Evolutionary conservation across 2,329 filamentous ascomycete genomes (phyloP).

Genomic region (Cladosporium halotolerans): DNA sequence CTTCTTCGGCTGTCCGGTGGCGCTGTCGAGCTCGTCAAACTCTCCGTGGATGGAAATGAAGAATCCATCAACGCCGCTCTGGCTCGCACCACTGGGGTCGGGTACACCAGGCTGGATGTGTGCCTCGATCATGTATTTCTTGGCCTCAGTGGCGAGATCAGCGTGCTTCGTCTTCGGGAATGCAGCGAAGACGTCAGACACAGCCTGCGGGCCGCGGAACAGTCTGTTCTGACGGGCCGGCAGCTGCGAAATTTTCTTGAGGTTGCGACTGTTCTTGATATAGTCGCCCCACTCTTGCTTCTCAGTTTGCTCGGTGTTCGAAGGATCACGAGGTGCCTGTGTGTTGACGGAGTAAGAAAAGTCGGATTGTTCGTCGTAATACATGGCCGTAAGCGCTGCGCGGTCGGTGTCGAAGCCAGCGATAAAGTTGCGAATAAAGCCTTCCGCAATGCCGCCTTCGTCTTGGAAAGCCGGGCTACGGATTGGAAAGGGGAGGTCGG

Average conservation of each 20-base stretch:
- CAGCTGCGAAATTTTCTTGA: slow-evolving; percentile 60
- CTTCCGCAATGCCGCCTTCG: slow-evolving; percentile 65
- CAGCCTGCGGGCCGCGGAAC: slow-evolving; percentile 58
- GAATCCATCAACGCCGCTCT: slow-evolving; percentile 67
- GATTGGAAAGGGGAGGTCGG: slow-evolving; percentile 55
- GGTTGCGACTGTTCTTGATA: slow-evolving; percentile 70
- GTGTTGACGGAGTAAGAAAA: slow-evolving; percentile 73
- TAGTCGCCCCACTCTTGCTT: slow-evolving; percentile 65
- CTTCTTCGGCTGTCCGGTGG: slow-evolving; percentile 50
- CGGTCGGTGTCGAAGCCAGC: slow-evolving; percentile 67
- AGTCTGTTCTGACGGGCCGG: slow-evolving; percentile 59
- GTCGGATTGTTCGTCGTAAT: slow-evolving; percentile 69
- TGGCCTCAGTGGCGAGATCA: slow-evolving; percentile 57
- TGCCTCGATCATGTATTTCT: slow-evolving; percentile 79
- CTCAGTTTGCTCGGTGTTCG: slow-evolving; percentile 30
- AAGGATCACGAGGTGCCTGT: slow-evolving; percentile 45
- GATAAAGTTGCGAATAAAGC: slow-evolving; percentile 70
- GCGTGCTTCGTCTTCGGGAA: slow-evolving; percentile 72
- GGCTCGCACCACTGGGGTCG: slow-evolving; percentile 59
- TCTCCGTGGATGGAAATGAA: slow-evolving; percentile 76
- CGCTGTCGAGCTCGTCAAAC: slow-evolving; percentile 65
- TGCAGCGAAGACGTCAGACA: slow-evolving; percentile 61
- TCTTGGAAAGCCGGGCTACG: slow-evolving; percentile 66
- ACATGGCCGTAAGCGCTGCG: slow-evolving; percentile 53
- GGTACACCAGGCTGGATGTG: slow-evolving; percentile 65